A percentile compares a stretch with the other conserved stretches of the same genome.
These are phyloP conservation scores for Suhomyces chickasaworum DNA, from an alignment of 1,139 yeast genomes.

Conservation along the genomic window DNA sequence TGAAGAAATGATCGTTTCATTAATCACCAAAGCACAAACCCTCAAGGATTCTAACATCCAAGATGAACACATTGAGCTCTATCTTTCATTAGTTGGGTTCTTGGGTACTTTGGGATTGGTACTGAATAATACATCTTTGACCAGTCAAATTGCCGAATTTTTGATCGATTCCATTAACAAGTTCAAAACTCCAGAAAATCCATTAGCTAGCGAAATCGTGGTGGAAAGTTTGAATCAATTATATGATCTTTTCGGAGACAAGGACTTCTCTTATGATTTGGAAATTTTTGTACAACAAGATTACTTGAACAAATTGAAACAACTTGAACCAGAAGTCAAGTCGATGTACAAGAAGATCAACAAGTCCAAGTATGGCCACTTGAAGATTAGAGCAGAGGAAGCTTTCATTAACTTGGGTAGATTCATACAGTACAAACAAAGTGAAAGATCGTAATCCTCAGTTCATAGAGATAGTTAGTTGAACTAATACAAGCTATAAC, in stretches of 20 bases:
- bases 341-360: conserved; percentile 65
- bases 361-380: conserved; percentile 57
- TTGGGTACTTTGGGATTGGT: conserved; percentile 56
- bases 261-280: conserved; percentile 61
- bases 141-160: conserved; percentile 49
- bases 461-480: background rate
- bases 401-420: conserved; percentile 66
- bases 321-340: conserved; percentile 51
- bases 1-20: conserved; percentile 25
- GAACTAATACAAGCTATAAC: background rate
- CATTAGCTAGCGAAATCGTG: conserved; percentile 40
- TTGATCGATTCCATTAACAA: conserved; percentile 36
- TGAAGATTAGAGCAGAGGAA: conserved; percentile 71
- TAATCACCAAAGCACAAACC: conserved; percentile 26
- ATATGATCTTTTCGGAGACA: conserved; percentile 84
- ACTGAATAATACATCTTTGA: conserved; percentile 48
- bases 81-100: conserved; percentile 48
- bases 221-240: conserved; percentile 65
- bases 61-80: conserved; percentile 20
- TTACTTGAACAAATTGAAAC: conserved; percentile 47
- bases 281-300: conserved; percentile 64
- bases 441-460: conserved; percentile 5
- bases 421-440: conserved; percentile 71
- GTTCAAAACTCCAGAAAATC: conserved; percentile 21
- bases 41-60: conserved; percentile 14